These are phyloP conservation scores for Phialocephala subalpina DNA, from an alignment of 2,329 filamentous ascomycete genomes.

Conservation along the genomic window DNA sequence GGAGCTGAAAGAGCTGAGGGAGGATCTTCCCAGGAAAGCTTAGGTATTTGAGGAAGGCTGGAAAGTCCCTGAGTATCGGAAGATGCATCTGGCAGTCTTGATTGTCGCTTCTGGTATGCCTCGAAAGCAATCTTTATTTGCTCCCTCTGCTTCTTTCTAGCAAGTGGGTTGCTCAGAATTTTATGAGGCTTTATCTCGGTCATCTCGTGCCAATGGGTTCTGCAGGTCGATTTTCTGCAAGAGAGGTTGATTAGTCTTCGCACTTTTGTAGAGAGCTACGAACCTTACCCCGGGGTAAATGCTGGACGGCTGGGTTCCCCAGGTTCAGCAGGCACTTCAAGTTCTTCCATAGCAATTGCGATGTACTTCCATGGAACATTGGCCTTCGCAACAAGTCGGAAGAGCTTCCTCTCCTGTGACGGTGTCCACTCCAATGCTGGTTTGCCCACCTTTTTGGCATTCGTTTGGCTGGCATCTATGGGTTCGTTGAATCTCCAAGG, in stretches of 20 bases:
- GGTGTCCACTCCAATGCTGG: neutral
- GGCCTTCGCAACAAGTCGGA: neutral
- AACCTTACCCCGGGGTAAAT: neutral
- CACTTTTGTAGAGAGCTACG: neutral
- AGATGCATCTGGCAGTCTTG: neutral
- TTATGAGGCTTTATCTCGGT: neutral
- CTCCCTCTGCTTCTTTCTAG: neutral
- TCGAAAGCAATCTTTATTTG: neutral
- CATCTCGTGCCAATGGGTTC: conserved; percentile 5
- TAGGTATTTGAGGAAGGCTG: neutral
- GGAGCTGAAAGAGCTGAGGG: neutral
- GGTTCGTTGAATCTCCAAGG: neutral
- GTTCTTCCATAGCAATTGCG: neutral
- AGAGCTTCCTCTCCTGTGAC: neutral
- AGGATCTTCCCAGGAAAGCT: neutral
- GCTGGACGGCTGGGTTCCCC: neutral
- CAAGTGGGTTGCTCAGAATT: neutral
- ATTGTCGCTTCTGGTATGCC: neutral
- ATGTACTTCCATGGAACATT: neutral
- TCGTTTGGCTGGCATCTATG: neutral
- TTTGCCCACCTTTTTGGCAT: neutral
- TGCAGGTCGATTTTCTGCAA: neutral
- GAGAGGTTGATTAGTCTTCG: neutral
- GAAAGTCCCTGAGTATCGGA: neutral
- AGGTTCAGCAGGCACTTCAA: neutral